Evolutionary conservation across 331 rosid species (phyloP).

Genomic region (Pyrus hybrid): DNA sequence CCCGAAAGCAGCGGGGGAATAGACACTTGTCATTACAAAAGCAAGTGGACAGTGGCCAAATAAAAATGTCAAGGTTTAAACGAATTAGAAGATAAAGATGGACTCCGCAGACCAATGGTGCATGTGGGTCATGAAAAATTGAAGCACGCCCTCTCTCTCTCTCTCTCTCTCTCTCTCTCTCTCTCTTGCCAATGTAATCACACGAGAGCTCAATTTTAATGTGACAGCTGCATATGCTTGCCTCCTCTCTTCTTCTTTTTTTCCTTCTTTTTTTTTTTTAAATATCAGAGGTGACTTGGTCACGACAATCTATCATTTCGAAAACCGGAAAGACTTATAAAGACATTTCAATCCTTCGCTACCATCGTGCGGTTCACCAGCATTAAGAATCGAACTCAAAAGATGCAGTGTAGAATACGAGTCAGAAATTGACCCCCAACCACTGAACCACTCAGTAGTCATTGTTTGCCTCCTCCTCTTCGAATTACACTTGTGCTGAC

Average conservation of each 20-base stretch:
- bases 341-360: accelerated
- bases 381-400: too few relatives aligned
- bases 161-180: conserved; percentile 1
- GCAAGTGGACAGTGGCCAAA: conserved; percentile 28
- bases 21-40: conserved; percentile 37
- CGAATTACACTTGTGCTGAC: not conserved
- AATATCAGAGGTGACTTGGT: too few relatives aligned
- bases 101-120: conserved; percentile 42
- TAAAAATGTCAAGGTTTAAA: conserved; percentile 11
- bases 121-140: conserved; percentile 60
- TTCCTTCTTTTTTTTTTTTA: too few relatives aligned
- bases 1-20: conserved; percentile 52
- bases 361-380: accelerated
- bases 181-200: not conserved
- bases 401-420: too few relatives aligned
- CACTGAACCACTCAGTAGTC: too few relatives aligned
- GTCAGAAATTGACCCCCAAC: too few relatives aligned
- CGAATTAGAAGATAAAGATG: conserved; percentile 27
- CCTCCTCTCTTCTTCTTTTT: too few relatives aligned
- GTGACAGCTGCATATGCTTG: conserved; percentile 23
- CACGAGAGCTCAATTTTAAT: conserved; percentile 29
- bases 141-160: conserved; percentile 22
- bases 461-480: not conserved
- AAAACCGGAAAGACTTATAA: accelerated
- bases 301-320: too few relatives aligned